These are phyloP conservation scores for Phialophora chinensis DNA, from an alignment of 2,329 filamentous ascomycete genomes.

Conservation along the genomic window DNA sequence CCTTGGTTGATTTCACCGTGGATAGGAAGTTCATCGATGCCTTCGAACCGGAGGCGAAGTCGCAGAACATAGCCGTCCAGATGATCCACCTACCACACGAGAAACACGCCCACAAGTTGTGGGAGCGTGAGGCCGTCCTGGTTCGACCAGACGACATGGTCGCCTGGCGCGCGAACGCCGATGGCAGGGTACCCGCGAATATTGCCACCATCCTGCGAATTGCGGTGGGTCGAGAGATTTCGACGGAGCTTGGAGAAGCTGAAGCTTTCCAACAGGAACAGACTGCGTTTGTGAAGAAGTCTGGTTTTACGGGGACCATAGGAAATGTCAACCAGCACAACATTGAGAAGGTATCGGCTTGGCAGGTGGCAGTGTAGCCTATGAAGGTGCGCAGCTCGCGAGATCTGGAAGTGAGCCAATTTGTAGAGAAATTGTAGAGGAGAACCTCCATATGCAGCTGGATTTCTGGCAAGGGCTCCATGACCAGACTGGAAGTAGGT, in stretches of 20 bases:
- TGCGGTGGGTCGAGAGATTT: not conserved
- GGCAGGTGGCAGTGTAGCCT: not conserved
- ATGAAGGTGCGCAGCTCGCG: too few species aligned
- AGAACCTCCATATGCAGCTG: too few species aligned
- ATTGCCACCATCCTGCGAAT: not conserved
- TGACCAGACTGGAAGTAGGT: too few species aligned
- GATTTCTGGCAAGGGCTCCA: too few species aligned
- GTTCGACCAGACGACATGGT: conserved; percentile 14
- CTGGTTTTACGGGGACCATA: conserved; percentile 16
- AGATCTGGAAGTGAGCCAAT: too few species aligned
- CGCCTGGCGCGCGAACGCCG: conserved; percentile 7
- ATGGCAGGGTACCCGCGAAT: not conserved
- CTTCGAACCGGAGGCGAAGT: conserved; percentile 16
- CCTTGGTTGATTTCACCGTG: conserved; percentile 33
- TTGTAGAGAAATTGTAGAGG: too few species aligned
- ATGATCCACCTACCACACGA: conserved; percentile 8
- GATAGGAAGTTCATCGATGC: not conserved
- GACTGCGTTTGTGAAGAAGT: not conserved
- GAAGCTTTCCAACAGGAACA: not conserved
- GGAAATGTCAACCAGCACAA: conserved; percentile 21
- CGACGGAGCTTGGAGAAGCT: not conserved
- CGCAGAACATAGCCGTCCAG: conserved; percentile 1
- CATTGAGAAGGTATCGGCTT: conserved; percentile 8
- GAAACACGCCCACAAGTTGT: not conserved
- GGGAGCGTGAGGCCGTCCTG: conserved; percentile 14